These are phyloP conservation scores for Sporothrix euskadiensis DNA, from an alignment of 2,329 filamentous ascomycete species.

Conservation along the genomic window DNA sequence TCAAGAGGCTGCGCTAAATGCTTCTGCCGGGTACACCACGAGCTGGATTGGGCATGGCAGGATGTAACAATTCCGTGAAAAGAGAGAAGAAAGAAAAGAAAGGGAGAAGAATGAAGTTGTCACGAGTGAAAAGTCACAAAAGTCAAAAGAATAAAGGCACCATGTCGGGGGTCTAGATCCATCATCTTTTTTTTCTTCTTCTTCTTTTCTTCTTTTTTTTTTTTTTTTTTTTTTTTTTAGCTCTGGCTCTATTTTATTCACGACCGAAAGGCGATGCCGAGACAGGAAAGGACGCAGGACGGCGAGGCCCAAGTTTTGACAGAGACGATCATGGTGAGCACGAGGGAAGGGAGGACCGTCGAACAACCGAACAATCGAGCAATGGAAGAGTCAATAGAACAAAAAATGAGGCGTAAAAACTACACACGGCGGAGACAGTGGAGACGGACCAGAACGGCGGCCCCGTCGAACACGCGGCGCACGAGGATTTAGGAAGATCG, in stretches of 20 bases:
- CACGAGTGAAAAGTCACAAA: not conserved
- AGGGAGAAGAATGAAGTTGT: not conserved
- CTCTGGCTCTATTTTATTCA: not conserved
- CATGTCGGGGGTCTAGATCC: not conserved
- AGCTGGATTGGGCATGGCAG: constrained; percentile 10
- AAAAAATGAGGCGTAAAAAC: no score
- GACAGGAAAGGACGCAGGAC: not conserved
- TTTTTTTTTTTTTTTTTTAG: not conserved
- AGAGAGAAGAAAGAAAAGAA: not conserved
- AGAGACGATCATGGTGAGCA: not conserved
- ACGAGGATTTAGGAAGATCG: not conserved
- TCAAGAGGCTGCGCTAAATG: constrained; percentile 9
- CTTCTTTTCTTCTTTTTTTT: not conserved
- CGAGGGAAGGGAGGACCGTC: not conserved
- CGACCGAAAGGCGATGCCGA: not conserved
- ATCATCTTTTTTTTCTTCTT: not conserved
- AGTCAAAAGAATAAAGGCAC: not conserved
- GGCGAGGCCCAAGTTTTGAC: not conserved
- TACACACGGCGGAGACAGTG: not conserved
- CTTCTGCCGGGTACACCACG: constrained; percentile 8
- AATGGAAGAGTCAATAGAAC: not conserved
- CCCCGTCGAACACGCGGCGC: not conserved
- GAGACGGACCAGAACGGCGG: not conserved
- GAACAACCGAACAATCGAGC: constrained; percentile 1
- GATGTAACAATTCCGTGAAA: not conserved